Evolutionary conservation across 768 basidiomycete species (phyloP).

Genomic region (Mycena rosella): DNA sequence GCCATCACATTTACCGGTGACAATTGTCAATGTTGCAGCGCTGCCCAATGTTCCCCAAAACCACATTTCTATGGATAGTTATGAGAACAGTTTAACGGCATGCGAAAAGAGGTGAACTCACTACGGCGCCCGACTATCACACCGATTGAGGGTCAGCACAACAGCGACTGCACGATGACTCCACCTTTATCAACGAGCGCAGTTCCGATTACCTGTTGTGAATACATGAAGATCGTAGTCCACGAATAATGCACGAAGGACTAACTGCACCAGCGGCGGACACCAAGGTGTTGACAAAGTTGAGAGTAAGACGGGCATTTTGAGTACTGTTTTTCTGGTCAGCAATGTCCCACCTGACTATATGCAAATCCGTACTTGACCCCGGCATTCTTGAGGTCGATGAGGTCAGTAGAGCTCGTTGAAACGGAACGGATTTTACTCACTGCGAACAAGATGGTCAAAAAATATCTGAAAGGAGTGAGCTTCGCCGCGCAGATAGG

Average conservation of each 20-base stretch:
- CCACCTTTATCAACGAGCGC: conserved; percentile 30
- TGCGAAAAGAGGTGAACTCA: conserved; percentile 1
- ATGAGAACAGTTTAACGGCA: not conserved
- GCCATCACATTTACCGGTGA: conserved; percentile 34
- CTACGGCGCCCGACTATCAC: conserved; percentile 40
- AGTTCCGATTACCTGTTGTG: conserved; percentile 19
- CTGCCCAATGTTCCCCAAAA: conserved; percentile 43
- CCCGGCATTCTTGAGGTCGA: conserved; percentile 36
- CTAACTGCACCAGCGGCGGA: conserved; percentile 40
- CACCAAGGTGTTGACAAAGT: conserved; percentile 44
- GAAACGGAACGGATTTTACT: not conserved
- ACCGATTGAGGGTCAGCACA: not conserved
- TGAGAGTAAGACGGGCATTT: conserved; percentile 40
- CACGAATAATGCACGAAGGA: not conserved
- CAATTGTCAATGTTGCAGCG: conserved; percentile 37
- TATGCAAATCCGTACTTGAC: conserved; percentile 30
- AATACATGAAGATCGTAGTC: not conserved
- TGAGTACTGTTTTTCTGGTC: conserved; percentile 33
- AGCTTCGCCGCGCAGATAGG: not conserved
- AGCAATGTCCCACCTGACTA: too few relatives aligned
- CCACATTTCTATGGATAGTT: conserved; percentile 39
- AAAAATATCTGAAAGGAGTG: conserved; percentile 35
- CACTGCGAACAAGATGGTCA: conserved; percentile 41
- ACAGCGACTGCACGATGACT: not conserved
- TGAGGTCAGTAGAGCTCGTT: not conserved